phyloP scores from a whole-genome alignment of 441 rosid species.

The Populus tomentosa region DNA sequence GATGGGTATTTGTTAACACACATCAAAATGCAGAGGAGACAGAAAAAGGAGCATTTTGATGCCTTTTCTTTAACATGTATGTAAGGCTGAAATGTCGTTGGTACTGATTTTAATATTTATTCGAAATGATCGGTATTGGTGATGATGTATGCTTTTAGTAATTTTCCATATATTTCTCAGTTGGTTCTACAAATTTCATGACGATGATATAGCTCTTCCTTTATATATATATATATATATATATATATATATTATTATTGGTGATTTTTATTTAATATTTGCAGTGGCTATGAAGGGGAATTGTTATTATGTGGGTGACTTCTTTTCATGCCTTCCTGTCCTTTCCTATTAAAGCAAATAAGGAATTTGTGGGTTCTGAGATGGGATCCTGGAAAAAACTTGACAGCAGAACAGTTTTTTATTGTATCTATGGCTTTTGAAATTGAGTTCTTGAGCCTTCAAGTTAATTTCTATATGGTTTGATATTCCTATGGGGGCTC shows the following conservation, averaged over 20 bases:
- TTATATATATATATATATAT: conserved; percentile 18
- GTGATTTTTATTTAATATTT: not conserved
- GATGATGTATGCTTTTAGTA: conserved; percentile 24
- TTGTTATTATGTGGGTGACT: not conserved
- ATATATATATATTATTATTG: conserved; percentile 13
- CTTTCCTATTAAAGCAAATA: conserved; percentile 2
- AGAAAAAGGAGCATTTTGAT: conserved; percentile 9
- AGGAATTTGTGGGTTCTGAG: not conserved
- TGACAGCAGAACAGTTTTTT: not conserved
- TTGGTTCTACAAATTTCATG: too few relatives aligned
- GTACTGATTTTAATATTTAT: conserved; percentile 1
- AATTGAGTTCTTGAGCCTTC: not conserved
- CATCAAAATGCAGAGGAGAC: conserved; percentile 12
- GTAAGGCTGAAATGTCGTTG: not conserved
- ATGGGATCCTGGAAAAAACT: not conserved
- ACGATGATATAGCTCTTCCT: conserved; percentile 11
- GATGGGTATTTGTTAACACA: conserved; percentile 1
- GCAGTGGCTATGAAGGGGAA: not conserved
- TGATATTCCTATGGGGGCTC: not conserved
- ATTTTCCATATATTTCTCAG: conserved; percentile 19
- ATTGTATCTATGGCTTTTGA: conserved; percentile 2
- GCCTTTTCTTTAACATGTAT: conserved; percentile 11
- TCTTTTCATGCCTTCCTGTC: not conserved
- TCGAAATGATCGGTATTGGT: conserved; percentile 11
- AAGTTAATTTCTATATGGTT: conserved; percentile 2